phyloP scores from a whole-genome alignment of 345 rosid species.

The Odontarrhena argentea region DNA sequence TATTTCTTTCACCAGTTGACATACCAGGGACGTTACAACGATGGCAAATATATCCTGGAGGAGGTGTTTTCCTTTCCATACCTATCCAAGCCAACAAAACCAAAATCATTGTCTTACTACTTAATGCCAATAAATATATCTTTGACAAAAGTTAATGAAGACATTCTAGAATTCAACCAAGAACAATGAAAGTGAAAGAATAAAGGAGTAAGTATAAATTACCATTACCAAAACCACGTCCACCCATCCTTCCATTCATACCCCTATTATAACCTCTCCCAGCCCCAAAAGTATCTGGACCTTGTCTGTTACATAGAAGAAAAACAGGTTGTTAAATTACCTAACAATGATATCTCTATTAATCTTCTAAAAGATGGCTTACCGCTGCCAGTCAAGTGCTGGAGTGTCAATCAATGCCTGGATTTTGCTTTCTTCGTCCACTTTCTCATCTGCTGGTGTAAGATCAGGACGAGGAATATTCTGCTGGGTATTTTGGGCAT shows the following conservation, averaged over 20 bases:
- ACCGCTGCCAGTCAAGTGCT: conserved; percentile 99
- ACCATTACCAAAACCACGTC: conserved; percentile 99
- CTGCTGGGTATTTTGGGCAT: conserved; percentile 54
- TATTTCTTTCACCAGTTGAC: conserved; percentile 27
- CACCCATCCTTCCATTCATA: conserved; percentile 85
- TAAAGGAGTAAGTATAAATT: conserved; percentile 30
- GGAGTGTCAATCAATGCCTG: conserved; percentile 92
- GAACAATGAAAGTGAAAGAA: not conserved
- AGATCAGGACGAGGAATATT: conserved; percentile 54
- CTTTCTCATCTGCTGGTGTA: conserved; percentile 62
- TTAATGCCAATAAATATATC: conserved; percentile 1
- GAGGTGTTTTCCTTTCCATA: conserved; percentile 94
- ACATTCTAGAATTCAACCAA: not conserved
- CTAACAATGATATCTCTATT: conserved; percentile 1
- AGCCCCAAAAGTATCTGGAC: conserved; percentile 75
- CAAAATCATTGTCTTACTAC: conserved; percentile 27
- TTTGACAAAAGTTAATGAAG: conserved; percentile 4
- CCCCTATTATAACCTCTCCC: conserved; percentile 99
- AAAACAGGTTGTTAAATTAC: conserved; percentile 2
- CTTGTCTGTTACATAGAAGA: conserved; percentile 63
- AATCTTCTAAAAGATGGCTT: conserved; percentile 35
- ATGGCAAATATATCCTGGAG: conserved; percentile 93
- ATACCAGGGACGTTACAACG: conserved; percentile 95
- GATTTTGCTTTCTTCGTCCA: conserved; percentile 93
- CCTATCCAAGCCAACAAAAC: conserved; percentile 52